Base-by-base conservation (phyloP, 306 rosid genomes). In the Fragaria nilgerrensis region DNA sequence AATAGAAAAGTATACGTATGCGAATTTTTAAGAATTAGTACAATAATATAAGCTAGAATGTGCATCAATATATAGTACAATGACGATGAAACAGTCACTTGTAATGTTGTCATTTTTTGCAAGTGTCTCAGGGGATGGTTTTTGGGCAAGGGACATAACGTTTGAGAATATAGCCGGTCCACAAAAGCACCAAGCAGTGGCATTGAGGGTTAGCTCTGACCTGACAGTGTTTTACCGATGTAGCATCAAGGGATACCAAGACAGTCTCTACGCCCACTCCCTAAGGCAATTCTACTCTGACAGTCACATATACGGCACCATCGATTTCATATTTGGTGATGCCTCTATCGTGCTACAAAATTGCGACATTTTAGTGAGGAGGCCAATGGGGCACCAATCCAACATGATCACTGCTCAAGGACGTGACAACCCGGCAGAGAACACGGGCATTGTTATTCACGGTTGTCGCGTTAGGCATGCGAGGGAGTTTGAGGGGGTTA, bases 121-220 rank as follows among this genome's bases (percentile, higher is more conserved):
- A 89, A 92, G 90, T 68, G 89, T 89, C 61, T 85, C 87, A 0
- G 92, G 96, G 8, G 98, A 91, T 81, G 97, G 91, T 10, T 91
- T 93, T 36, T 93, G 90, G 97, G 96, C 89, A 5, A 80, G 88
- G 49, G 92, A 89, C 67, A 84, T 93, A 56, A 86, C 92, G 23
- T 88, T 91, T 37, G 93, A 89, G 88, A 93, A 93, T 92, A 87
- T 81, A 2, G 92, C 91, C 19, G 91, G 92, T 0, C 93, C 93
- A 2, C 75, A 77, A 1, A 88, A 83, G 76, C 89, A 89, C 36
- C 92, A 93, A 68, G 93, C 91, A 7, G 92, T 93, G 78, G 92
- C 97, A 13, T 68, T 88, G 0, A 80, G 87, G 25, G 89, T 85
- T 3, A 85, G 90, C 64, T 90, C 91, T 12, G 91, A 93, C 78